phyloP scores from a whole-genome alignment of 2,329 filamentous ascomycete species.

The Phaeosphaeriaceae sp. region DNA sequence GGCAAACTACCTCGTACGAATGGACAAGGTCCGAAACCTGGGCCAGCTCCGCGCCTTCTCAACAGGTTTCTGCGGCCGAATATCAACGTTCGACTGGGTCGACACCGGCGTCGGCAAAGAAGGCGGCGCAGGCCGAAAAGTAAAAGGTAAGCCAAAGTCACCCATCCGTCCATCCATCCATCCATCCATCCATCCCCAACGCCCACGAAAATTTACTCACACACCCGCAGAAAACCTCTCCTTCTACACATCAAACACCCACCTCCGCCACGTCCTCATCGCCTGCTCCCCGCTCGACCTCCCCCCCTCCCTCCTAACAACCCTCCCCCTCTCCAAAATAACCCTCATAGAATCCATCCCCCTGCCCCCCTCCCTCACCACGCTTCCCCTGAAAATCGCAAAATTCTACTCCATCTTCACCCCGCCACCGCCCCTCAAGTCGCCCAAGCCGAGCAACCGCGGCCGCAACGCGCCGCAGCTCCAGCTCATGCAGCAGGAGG shows the following conservation, averaged over 20 bases:
- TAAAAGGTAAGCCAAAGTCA: slow-evolving; percentile 41
- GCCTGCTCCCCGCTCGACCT: slow-evolving; percentile 41
- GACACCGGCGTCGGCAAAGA: slow-evolving; percentile 47
- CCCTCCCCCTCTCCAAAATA: slow-evolving; percentile 41
- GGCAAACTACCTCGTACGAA: slow-evolving; percentile 44
- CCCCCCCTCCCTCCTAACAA: slow-evolving; percentile 37
- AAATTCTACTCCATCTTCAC: slow-evolving; percentile 38
- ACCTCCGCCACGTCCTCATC: slow-evolving; percentile 45
- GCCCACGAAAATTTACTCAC: too few species aligned
- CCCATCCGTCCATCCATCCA: too few species aligned
- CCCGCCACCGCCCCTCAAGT: slow-evolving; percentile 35
- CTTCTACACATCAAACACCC: slow-evolving; percentile 42
- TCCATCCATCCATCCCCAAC: too few species aligned
- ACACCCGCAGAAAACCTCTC: slow-evolving; percentile 40
- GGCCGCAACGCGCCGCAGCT: slow-evolving; percentile 36
- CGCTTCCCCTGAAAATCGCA: slow-evolving; percentile 36
- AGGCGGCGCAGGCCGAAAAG: slow-evolving; percentile 41
- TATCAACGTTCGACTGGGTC: slow-evolving; percentile 46
- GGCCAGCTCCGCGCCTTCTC: slow-evolving; percentile 45
- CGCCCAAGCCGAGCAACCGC: slow-evolving; percentile 24
- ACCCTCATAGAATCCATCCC: slow-evolving; percentile 43
- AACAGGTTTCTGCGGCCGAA: slow-evolving; percentile 45
- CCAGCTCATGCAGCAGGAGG: slow-evolving; percentile 46
- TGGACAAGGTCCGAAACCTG: slow-evolving; percentile 44
- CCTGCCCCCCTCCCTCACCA: slow-evolving; percentile 34